A percentile compares a stretch with the other conserved stretches of the same genome.
Conservation (phyloP, 225 moss, liverwort and hornwort species). For the Sphagnum tenellum region DNA sequence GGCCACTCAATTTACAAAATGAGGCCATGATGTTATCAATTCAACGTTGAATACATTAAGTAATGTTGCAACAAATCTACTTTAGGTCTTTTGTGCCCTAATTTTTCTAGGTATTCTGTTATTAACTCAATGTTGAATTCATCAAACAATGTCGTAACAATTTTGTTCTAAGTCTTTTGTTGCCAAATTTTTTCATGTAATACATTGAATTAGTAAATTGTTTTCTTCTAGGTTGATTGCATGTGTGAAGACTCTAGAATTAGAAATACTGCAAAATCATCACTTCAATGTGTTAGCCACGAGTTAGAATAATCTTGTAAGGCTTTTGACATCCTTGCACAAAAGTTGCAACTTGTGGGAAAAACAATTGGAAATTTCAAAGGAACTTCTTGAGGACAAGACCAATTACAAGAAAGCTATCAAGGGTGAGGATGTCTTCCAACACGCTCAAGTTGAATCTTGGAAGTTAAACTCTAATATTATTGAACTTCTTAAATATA, state of each 20-base stretch:
- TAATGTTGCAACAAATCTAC: too few species aligned
- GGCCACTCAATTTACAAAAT: too few species aligned
- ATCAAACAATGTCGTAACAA: too few species aligned
- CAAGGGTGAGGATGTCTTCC: background rate
- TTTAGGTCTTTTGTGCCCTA: too few species aligned
- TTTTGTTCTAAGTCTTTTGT: too few species aligned
- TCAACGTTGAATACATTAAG: too few species aligned
- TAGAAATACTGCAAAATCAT: background rate
- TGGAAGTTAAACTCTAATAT: background rate
- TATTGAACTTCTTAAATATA: background rate
- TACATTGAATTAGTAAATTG: too few species aligned
- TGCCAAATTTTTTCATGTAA: too few species aligned
- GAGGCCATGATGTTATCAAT: too few species aligned
- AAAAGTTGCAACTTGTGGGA: background rate
- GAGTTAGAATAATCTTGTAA: too few species aligned
- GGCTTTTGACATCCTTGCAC: background rate
- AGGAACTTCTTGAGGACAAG: background rate
- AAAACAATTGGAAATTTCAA: background rate
- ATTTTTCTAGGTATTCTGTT: too few species aligned
- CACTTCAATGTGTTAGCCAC: background rate
- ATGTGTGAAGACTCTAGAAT: background rate
- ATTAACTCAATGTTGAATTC: too few species aligned
- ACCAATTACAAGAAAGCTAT: background rate
- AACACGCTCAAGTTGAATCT: background rate
- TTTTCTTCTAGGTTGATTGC: background rate